phyloP scores from a whole-genome alignment of 2,329 filamentous ascomycete genomes.

The Ascochyta pisi region DNA sequence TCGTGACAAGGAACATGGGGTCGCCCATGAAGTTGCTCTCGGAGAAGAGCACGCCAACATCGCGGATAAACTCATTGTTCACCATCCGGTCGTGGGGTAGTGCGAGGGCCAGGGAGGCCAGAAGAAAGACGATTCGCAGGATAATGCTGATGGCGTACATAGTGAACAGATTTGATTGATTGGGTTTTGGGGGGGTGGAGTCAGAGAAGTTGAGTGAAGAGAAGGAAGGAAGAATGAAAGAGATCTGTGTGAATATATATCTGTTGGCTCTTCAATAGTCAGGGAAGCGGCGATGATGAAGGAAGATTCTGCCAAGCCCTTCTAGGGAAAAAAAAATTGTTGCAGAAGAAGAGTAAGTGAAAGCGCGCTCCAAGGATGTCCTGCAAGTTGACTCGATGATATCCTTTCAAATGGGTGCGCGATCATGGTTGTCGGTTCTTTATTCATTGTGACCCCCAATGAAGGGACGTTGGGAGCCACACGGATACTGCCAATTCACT shows the following conservation, averaged over 20 bases:
- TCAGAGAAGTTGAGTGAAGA: neutral
- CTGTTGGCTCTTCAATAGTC: neutral
- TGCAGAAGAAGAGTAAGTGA: too few species aligned
- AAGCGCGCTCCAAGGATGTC: too few species aligned
- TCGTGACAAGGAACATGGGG: constrained; percentile 19
- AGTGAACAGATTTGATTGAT: neutral
- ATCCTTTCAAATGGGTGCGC: too few species aligned
- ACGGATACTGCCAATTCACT: too few species aligned
- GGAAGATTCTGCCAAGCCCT: neutral
- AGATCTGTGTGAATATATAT: neutral
- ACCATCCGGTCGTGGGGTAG: constrained; percentile 30
- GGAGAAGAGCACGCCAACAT: constrained; percentile 26
- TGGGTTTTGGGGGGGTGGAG: neutral
- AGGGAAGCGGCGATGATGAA: neutral
- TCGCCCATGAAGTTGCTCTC: constrained; percentile 17
- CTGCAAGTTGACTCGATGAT: neutral
- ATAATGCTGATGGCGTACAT: neutral
- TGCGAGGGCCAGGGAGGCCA: neutral
- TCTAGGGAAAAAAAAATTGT: neutral
- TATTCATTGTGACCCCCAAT: too few species aligned
- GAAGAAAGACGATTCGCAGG: neutral
- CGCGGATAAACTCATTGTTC: constrained; percentile 21
- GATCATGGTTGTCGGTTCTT: too few species aligned
- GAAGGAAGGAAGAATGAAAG: neutral
- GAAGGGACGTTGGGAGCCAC: too few species aligned